Conservation (phyloP, 805 yeast species). For the Saccharomycopsis sp. region DNA sequence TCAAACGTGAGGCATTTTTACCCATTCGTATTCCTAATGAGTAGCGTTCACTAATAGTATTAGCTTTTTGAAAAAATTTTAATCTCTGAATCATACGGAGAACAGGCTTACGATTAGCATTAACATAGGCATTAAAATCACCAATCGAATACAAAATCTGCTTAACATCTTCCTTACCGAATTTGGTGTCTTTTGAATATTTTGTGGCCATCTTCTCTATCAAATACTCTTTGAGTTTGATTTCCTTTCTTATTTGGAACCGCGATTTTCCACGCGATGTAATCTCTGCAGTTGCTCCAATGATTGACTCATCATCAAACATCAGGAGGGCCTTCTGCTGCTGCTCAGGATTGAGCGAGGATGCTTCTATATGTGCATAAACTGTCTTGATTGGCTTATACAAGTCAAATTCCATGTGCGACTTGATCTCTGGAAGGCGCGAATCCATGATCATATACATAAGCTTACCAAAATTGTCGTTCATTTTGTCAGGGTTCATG, state of each 20-base stretch:
- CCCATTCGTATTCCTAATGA: slow-evolving; percentile 63
- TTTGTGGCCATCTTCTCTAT: slow-evolving; percentile 50
- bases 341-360: slow-evolving; percentile 28
- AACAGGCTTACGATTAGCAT: slow-evolving; percentile 64
- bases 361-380: slow-evolving; percentile 36
- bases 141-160: slow-evolving; percentile 73
- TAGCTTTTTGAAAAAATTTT: slow-evolving; percentile 40
- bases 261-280: slow-evolving; percentile 53
- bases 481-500: slow-evolving; percentile 78
- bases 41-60: slow-evolving; percentile 32
- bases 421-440: slow-evolving; percentile 66
- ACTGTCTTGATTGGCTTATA: slow-evolving; percentile 46
- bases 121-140: slow-evolving; percentile 67
- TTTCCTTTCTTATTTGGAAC: slow-evolving; percentile 47
- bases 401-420: slow-evolving; percentile 62
- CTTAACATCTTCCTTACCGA: slow-evolving; percentile 55
- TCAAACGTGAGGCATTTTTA: slow-evolving; percentile 58
- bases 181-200: slow-evolving; percentile 37
- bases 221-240: slow-evolving; percentile 60
- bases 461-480: slow-evolving; percentile 71
- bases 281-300: slow-evolving; percentile 64
- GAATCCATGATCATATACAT: slow-evolving; percentile 87
- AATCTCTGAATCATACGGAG: slow-evolving; percentile 51
- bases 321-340: slow-evolving; percentile 34
- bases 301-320: slow-evolving; percentile 51